Conservation (phyloP, 495 filamentous ascomycete genomes). For the Aspergillus mulundensis region DNA sequence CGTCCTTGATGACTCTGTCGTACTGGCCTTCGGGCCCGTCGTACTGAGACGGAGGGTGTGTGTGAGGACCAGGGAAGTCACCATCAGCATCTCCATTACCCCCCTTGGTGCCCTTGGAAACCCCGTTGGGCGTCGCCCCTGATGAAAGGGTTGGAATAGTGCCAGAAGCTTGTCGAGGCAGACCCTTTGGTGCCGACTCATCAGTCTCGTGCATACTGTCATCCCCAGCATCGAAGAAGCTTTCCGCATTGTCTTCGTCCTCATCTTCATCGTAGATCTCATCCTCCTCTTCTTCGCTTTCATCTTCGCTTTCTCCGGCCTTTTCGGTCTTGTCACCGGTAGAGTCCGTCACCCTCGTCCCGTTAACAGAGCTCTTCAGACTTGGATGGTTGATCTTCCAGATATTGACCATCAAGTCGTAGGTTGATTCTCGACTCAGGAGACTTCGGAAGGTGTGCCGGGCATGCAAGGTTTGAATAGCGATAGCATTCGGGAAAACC, state of each 20-base stretch:
- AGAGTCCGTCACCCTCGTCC: constrained; percentile 72
- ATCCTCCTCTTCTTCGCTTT: constrained; percentile 63
- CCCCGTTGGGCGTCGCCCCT: constrained; percentile 33
- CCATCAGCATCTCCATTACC: constrained; percentile 39
- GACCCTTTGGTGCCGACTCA: constrained; percentile 44
- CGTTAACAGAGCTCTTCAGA: constrained; percentile 82
- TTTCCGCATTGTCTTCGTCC: constrained; percentile 52
- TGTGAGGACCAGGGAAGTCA: constrained; percentile 85
- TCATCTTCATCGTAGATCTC: constrained; percentile 78
- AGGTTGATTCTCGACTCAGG: constrained; percentile 89
- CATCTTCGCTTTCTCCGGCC: constrained; percentile 59
- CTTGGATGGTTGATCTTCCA: constrained; percentile 96
- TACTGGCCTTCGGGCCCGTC: constrained; percentile 73
- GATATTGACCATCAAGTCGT: constrained; percentile 93
- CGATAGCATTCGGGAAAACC: constrained; percentile 95
- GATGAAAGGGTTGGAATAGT: constrained; percentile 43
- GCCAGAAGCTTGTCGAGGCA: constrained; percentile 65
- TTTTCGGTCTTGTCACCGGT: constrained; percentile 90
- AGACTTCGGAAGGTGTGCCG: constrained; percentile 95
- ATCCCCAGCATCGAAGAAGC: constrained; percentile 57
- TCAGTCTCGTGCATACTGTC: constrained; percentile 61
- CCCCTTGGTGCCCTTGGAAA: constrained; percentile 48
- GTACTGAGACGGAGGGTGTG: constrained; percentile 81
- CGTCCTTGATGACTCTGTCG: constrained; percentile 80
- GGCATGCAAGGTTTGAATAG: constrained; percentile 92